Base-by-base conservation (phyloP, 495 filamentous ascomycete species). In the Evansstolkia leycettana region DNA sequence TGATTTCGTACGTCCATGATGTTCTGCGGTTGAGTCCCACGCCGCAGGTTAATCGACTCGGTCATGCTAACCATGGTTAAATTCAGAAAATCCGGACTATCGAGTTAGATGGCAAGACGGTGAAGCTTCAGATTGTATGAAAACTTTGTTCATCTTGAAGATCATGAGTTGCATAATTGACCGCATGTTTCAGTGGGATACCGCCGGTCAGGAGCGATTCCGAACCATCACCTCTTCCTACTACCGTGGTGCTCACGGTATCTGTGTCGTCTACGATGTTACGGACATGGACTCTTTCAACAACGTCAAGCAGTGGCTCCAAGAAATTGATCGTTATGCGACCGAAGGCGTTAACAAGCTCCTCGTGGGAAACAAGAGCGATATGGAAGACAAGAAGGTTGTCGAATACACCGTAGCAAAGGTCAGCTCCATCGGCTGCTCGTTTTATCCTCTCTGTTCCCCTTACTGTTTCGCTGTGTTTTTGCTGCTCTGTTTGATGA, bases 281-380 rank as follows among this genome's bases (percentile, higher is more conserved):
- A 98, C 90, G 28, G 92, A 98, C 58, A 96, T 95, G 92, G 92
- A 96, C 64, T 92, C 84, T 28, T 98, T 96, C 84, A 96, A 96
- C 76, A 96, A 96, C 67, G 92, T 98, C 48, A 95, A 96, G 82
- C 92, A 96, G 72, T 98, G 90, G 90, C 80, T 98, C 39, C 92
- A 96, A 58, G 92, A 98, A 67, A 98, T 98, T 46, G 92, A 98
- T 65, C 78, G 92, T 50, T 96, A 98, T 50, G 90, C 90, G 42
- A 96, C 90, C 36, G 90, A 98, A 62, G 92, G 92, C 50, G 90
- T 98, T 50, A 98, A 96, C 74, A 96, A 96, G 69, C 76, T 98
- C 33, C 78, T 98, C 37, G 90, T 98, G 37, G 90, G 90, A 50
- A 98, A 98, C 78, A 98, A 98, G 80, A 92, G 84, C 60, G 90